Percentiles rank a stretch among this genome's conserved stretches.
These are phyloP conservation scores for Hypoxylon sp. DNA, from an alignment of 2,329 filamentous ascomycete genomes.

Conservation along the genomic window DNA sequence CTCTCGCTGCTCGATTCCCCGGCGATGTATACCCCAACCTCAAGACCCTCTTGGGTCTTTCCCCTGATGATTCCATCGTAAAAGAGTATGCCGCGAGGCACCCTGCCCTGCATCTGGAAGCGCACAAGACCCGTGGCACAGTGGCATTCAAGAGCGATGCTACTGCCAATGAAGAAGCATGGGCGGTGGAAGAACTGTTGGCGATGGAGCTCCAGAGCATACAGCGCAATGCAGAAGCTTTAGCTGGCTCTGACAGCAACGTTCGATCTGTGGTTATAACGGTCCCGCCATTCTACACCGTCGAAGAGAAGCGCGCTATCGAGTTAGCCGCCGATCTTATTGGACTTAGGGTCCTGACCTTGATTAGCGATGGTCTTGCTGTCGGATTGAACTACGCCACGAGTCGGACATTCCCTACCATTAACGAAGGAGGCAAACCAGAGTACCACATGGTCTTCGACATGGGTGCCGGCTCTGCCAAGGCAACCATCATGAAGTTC, in stretches of 20 bases:
- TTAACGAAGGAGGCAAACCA: slow-evolving; percentile 83
- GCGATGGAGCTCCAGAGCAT: slow-evolving; percentile 97
- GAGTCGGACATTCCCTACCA: slow-evolving; percentile 84
- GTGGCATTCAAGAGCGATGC: slow-evolving; percentile 82
- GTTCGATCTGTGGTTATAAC: slow-evolving; percentile 89
- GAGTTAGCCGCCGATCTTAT: slow-evolving; percentile 86
- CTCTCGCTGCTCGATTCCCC: slow-evolving; percentile 86
- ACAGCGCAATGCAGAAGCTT: slow-evolving; percentile 82
- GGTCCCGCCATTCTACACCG: slow-evolving; percentile 87
- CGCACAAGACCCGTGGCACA: slow-evolving; percentile 69
- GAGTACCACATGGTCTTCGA: slow-evolving; percentile 96
- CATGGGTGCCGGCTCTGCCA: slow-evolving; percentile 96
- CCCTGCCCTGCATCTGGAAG: slow-evolving; percentile 77
- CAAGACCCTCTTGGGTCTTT: slow-evolving; percentile 86
- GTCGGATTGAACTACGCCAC: slow-evolving; percentile 97
- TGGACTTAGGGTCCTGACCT: slow-evolving; percentile 82
- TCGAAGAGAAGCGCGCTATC: slow-evolving; percentile 87
- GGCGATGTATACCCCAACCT: slow-evolving; percentile 94
- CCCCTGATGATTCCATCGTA: slow-evolving; percentile 67
- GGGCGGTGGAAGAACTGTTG: slow-evolving; percentile 89
- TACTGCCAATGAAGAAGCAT: slow-evolving; percentile 66
- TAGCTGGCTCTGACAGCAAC: slow-evolving; percentile 77
- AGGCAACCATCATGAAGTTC: slow-evolving; percentile 88
- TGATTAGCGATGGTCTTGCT: slow-evolving; percentile 89
- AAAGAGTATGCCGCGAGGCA: slow-evolving; percentile 77